Evolutionary conservation across 2,329 filamentous ascomycete genomes (phyloP), one percentile per base, ranked within the genome.

Genomic region (Hypoxylon rubiginosum): DNA sequence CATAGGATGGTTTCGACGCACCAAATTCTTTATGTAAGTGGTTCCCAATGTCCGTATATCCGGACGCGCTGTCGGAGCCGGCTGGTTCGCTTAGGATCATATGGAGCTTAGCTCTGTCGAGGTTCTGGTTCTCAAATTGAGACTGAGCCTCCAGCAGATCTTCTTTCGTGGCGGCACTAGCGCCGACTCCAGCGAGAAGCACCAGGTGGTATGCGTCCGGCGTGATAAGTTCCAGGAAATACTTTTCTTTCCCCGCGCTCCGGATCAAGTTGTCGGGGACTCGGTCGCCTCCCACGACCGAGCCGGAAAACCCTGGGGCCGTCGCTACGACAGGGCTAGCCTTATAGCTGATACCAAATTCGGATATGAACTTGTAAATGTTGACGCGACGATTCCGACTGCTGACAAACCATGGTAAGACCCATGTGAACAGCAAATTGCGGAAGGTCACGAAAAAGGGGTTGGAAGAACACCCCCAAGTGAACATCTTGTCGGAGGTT

Each of bases 261-360:
- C 54, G 63, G 19, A 75, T 68, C 32, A 71, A 72, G 1, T 64
- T 69, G 26, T 84, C 81, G 0, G 80, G 80, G 3, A 82, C 75
- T 13, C 85, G 80, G 69, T 85, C 82, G 1, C 85, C 85, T 32
- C 83, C 82, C 46, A 78, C 76, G 2, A 86, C 68, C 0, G 69
- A 71, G 0, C 81, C 81, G 8, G 62, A 43, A 50, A 73, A 76
- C 1, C 73, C 72, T 1, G 56, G 15, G 1, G 72, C 74, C 1
- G 73, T 77, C 11, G 71, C 72, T 3, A 78, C 75, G 34, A 81
- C 60, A 1, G 68, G 58, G 51, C 79, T 81, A 2, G 74, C 62
- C 0, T 79, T 75, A 64, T 84, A 84, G 21, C 76, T 75, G 49
- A 83, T 75, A 7, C 76, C 70, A 13, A 82, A 75, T 60, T 83